phyloP scores from a whole-genome alignment of 306 rosid genomes.

The Abrus pulchellus region DNA sequence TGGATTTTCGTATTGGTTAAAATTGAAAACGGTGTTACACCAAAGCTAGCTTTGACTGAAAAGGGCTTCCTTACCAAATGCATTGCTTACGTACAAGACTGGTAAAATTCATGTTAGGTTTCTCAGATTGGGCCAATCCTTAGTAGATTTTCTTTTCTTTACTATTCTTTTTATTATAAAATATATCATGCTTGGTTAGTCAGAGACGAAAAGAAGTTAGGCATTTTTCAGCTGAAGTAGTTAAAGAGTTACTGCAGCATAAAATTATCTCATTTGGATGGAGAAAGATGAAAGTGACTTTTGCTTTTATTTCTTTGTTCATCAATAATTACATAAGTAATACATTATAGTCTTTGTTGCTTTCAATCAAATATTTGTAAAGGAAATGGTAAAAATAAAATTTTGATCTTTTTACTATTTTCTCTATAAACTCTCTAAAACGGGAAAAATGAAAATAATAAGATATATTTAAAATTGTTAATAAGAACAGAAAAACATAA shows the following conservation, averaged over 20 bases:
- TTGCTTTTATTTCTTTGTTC: neutral
- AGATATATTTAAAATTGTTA: neutral
- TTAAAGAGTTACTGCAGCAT: slow-evolving; percentile 11
- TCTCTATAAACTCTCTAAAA: neutral
- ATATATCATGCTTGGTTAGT: slow-evolving; percentile 9
- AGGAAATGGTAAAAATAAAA: neutral
- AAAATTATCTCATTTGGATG: slow-evolving; percentile 5
- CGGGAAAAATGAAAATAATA: neutral
- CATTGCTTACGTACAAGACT: slow-evolving; percentile 16
- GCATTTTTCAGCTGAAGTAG: slow-evolving; percentile 22
- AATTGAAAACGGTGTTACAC: slow-evolving; percentile 1
- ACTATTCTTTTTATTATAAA: neutral
- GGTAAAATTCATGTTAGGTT: slow-evolving; percentile 42
- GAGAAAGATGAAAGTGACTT: slow-evolving; percentile 4
- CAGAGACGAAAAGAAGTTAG: slow-evolving; percentile 33
- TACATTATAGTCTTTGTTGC: neutral
- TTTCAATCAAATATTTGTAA: neutral
- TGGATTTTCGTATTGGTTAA: neutral
- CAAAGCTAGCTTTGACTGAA: slow-evolving; percentile 22
- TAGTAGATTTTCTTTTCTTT: slow-evolving; percentile 20
- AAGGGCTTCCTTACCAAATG: slow-evolving; percentile 25
- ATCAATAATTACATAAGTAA: neutral
- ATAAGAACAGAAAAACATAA: neutral
- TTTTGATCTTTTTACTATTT: neutral
- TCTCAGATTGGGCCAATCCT: slow-evolving; percentile 23